Base-by-base conservation (phyloP, 768 basidiomycete species). In the Boletus tylopilopsis region DNA sequence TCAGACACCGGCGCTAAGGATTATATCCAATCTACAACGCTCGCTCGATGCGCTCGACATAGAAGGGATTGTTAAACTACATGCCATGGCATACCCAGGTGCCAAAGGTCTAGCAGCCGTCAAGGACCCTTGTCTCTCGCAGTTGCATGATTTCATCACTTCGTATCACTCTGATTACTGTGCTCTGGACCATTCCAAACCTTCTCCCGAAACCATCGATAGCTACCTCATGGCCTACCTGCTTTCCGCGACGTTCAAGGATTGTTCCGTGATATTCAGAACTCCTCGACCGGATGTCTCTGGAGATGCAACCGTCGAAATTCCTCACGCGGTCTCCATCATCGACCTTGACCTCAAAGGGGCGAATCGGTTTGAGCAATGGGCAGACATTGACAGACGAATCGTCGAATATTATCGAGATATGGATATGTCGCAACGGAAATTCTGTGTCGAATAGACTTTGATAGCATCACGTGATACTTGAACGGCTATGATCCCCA, bases 171-270 rank as follows among this genome's bases (percentile, higher is more conserved):
- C 69, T 37, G 66, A 60, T n/a, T 58, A 63, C 58, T 57, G 53
- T 33, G 51, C 63, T 8, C 51, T 69, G 46, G 67, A 74, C 59
- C 71, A 79, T 51, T 57, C 60, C 23, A 62, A 67, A 19, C 76
- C 74, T 23, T 59, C 60, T 32, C 64, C 72, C 21, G 64, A 70
- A 21, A 63, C 81, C 51, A 67, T 89, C 42, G 77, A 80, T 34
- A 79, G 87, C 57, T 80, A 86, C 55, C 62, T 84, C 35, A 69
- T 89, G 40, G 85, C 89, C 8, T 90, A 90, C 66, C 71, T 93
- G 19, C 83, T 97, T 44, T 92, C 92, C 5, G 91, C 91, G 22
- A 89, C 90, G 6, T 93, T 99, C 77, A 99, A 99, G 66, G 95
- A 99, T 67, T 99, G 95, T 70, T 96, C 94, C 1, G 50, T 87